Evolutionary conservation across 2,329 filamentous ascomycete genomes (phyloP), one percentile per base, ranked within the genome.

Genomic region (Xylaria hypoxylon): DNA sequence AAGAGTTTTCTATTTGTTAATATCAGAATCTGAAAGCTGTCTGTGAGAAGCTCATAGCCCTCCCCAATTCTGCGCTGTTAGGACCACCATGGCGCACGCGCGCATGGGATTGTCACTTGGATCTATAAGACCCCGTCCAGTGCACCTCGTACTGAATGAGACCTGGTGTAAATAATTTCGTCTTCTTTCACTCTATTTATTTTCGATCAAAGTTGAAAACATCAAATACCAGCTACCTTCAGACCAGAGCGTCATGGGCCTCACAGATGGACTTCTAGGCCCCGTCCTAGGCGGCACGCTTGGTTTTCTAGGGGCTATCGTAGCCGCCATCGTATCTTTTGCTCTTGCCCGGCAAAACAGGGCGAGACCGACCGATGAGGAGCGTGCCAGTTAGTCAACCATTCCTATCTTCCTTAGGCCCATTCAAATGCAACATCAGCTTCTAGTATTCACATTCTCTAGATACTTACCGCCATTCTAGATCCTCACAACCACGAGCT

Each of bases 261-360:
- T 55, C 24, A 48, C 59, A 62, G 59, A 62, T 19, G 59, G 59
- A 2, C 59, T 62, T 24, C 19, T 62, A 1, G 48, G 48, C 13
- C 59, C 59, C 19, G 7, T 62, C 10, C 40, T 62, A n/a, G 40
- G 59, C 28, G 59, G 59, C 7, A 8, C 55, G 2, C 59, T 62
- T 33, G n/a, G 48, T 11, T 62, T 53, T 26, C 31, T 55, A 24
- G 59, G 59, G 17, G 50, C 59, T 5, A 35, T 62, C n/a, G 26
- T 38, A 22, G 59, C 59, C 8, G 59, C 59, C n/a, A 11, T 38
- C 19, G 35, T 62, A 13, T 24, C 59, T 22, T 62, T 53, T 62
- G 7, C 28, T 24, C 59, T 55, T 35, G 7, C 48, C 15, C 59
- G 24, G 4, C 59, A 17, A 13, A 24, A 26, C n/a, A 62, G 48